phyloP scores from a whole-genome alignment of 768 basidiomycete species.

The Phanerochaete carnosa region DNA sequence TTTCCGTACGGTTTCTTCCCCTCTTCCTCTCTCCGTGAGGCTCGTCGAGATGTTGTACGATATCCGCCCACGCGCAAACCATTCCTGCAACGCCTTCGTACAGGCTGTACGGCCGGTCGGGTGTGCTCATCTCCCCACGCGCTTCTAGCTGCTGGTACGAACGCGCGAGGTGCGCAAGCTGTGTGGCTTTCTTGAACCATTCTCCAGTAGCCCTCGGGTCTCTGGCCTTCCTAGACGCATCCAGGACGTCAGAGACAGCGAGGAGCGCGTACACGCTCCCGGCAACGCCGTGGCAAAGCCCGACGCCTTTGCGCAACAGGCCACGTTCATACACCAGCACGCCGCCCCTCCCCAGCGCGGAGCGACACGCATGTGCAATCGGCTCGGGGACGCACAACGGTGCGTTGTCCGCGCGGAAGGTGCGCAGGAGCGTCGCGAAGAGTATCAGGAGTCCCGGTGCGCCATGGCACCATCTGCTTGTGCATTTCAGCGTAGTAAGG shows the following conservation, averaged over 20 bases:
- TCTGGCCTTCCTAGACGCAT: slow-evolving; percentile 10
- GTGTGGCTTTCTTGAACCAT: slow-evolving; percentile 40
- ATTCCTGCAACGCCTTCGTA: slow-evolving; percentile 59
- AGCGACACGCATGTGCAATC: slow-evolving; percentile 25
- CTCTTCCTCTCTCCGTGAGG: neutral
- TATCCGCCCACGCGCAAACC: slow-evolving; percentile 54
- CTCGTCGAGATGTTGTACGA: slow-evolving; percentile 22
- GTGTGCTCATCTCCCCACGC: slow-evolving; percentile 39
- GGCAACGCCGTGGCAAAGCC: slow-evolving; percentile 56
- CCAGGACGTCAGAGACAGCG: slow-evolving; percentile 43
- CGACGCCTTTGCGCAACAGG: slow-evolving; percentile 53
- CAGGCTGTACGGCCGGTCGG: slow-evolving; percentile 53
- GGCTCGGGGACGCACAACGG: slow-evolving; percentile 20
- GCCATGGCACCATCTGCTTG: slow-evolving; percentile 56
- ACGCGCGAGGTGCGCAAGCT: slow-evolving; percentile 46
- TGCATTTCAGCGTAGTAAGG: neutral
- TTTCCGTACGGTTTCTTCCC: slow-evolving; percentile 9
- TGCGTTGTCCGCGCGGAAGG: slow-evolving; percentile 15
- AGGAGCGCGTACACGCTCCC: slow-evolving; percentile 54
- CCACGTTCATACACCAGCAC: slow-evolving; percentile 35
- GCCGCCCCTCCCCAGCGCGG: slow-evolving; percentile 38
- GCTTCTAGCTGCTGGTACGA: slow-evolving; percentile 30
- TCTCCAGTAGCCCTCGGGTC: neutral
- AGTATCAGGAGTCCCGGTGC: slow-evolving; percentile 50
- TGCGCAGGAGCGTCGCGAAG: slow-evolving; percentile 36